These are phyloP conservation scores for Saksenaea oblongispora DNA, from an alignment of 371 early-diverging fungal genomes.

Conservation along the genomic window DNA sequence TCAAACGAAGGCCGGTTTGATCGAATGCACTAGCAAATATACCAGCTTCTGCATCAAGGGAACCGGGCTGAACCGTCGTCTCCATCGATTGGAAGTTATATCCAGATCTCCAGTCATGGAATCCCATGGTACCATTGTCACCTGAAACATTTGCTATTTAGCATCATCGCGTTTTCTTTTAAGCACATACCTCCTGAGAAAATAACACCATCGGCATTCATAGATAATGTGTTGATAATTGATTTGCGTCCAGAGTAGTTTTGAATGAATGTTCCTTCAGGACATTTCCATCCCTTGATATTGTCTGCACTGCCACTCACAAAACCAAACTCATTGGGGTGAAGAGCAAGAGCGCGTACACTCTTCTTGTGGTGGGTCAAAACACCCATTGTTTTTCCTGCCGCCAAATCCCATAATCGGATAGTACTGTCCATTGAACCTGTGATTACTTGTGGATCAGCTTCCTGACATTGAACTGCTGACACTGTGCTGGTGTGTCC, in stretches of 20 bases:
- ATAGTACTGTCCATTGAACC: conserved; percentile 93
- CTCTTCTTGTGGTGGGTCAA: conserved; percentile 98
- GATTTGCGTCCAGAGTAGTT: conserved; percentile 88
- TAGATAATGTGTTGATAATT: conserved; percentile 87
- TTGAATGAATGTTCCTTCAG: conserved; percentile 92
- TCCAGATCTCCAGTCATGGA: conserved; percentile 97
- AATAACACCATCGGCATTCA: conserved; percentile 91
- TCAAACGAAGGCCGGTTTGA: conserved; percentile 88
- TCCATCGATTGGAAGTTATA: conserved; percentile 90
- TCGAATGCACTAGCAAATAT: conserved; percentile 96
- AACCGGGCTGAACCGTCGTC: conserved; percentile 91
- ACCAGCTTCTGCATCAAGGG: conserved; percentile 95
- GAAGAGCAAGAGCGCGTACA: conserved; percentile 88
- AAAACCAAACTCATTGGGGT: conserved; percentile 94
- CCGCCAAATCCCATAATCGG: conserved; percentile 94
- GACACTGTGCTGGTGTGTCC: conserved; percentile 90
- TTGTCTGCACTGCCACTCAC: conserved; percentile 90
- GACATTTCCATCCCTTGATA: conserved; percentile 96
- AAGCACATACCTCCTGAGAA: conserved; percentile 88
- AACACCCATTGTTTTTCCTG: conserved; percentile 91
- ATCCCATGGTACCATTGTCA: conserved; percentile 94
- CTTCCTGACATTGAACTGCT: conserved; percentile 87
- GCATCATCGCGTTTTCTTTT: not conserved
- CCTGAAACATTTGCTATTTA: conserved; percentile 37
- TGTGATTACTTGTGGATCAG: conserved; percentile 95